Evolutionary conservation across 208 protist genomes (phyloP).

Genomic region (Wallacemonas sp.): DNA sequence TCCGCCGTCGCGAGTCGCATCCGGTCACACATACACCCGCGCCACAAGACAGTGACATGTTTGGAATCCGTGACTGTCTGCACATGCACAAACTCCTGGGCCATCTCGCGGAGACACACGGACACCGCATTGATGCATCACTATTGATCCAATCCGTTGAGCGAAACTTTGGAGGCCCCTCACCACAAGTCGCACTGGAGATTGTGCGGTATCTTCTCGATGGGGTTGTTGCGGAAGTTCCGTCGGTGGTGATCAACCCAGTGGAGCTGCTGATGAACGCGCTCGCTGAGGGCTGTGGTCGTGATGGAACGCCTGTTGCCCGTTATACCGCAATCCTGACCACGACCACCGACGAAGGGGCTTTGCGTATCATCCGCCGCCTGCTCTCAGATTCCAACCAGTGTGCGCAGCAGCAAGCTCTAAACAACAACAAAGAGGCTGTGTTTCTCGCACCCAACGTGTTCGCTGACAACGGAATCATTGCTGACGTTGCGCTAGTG

Average conservation of each 20-base stretch:
- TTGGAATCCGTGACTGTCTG: no score
- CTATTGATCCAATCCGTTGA: not conserved
- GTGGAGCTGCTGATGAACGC: not conserved
- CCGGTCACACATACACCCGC: not conserved
- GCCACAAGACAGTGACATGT: not conserved
- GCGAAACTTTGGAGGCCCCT: not conserved
- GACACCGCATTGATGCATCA: not conserved
- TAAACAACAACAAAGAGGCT: no score
- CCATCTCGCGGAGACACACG: no score
- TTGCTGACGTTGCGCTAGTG: no score
- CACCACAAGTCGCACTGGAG: not conserved
- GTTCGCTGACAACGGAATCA: no score
- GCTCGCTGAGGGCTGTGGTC: not conserved
- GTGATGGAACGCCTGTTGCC: not conserved
- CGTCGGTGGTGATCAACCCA: not conserved
- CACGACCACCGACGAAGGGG: not conserved
- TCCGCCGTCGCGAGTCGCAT: not conserved
- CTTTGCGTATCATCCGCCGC: not conserved
- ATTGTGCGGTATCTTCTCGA: not conserved
- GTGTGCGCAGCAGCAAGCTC: not conserved
- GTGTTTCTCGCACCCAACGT: no score
- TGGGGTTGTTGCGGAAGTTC: not conserved
- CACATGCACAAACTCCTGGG: no score
- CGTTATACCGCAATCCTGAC: no score
- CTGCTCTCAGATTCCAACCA: not conserved